phyloP scores from a whole-genome alignment of 129 eudicot genomes.

The Flaveria linearis region DNA sequence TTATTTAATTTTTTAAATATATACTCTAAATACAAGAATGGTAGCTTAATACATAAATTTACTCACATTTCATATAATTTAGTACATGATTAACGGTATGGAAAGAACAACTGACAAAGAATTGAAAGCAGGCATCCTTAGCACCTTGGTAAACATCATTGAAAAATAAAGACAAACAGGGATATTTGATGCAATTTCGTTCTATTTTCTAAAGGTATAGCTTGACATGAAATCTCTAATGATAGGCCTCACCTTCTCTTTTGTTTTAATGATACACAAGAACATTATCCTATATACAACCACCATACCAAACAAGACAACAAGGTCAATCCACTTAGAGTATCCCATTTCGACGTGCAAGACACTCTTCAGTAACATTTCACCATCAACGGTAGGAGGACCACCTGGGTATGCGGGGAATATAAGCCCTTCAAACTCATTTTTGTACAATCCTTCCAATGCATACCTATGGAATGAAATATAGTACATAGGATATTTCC shows the following conservation, averaged over 20 bases:
- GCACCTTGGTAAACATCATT: neutral
- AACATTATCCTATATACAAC: slow-evolving; percentile 44
- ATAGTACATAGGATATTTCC: slow-evolving; percentile 59
- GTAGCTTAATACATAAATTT: neutral
- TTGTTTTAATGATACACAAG: slow-evolving; percentile 40
- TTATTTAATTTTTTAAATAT: no score
- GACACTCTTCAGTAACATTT: slow-evolving; percentile 33
- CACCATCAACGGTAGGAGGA: slow-evolving; percentile 31
- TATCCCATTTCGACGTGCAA: slow-evolving; percentile 52
- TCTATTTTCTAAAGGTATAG: neutral
- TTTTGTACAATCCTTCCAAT: slow-evolving; percentile 55
- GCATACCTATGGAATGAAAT: slow-evolving; percentile 50
- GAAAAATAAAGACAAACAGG: no score
- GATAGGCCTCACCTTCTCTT: slow-evolving; percentile 39
- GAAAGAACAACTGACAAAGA: neutral
- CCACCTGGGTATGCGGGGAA: slow-evolving; percentile 23
- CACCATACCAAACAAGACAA: slow-evolving; percentile 55
- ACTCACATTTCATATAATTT: neutral
- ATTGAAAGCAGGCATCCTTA: neutral
- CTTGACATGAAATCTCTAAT: slow-evolving; percentile 23
- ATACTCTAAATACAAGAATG: neutral
- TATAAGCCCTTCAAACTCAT: slow-evolving; percentile 38
- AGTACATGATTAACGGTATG: neutral
- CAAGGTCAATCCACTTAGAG: slow-evolving; percentile 70
- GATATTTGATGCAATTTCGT: neutral